Evolutionary conservation across 495 filamentous ascomycete genomes (phyloP).

Genomic region (Hyaloscypha bicolor): DNA sequence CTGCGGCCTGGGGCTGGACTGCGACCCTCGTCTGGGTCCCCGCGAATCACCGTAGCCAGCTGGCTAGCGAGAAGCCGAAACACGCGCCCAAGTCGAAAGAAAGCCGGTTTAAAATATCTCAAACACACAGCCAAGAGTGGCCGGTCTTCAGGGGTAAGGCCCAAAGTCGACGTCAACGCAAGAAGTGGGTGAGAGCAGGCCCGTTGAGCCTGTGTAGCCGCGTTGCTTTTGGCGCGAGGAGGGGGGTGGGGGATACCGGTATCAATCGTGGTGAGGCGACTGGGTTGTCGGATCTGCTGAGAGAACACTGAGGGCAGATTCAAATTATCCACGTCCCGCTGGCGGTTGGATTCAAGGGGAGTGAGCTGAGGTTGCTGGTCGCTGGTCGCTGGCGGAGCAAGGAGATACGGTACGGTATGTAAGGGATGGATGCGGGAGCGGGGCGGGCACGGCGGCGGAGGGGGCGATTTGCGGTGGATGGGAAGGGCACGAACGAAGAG

Average conservation of each 20-base stretch:
- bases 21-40: background rate
- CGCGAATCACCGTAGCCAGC: conserved; percentile 2
- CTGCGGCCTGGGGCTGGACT: conserved; percentile 2
- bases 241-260: background rate
- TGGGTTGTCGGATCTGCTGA: background rate
- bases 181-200: conserved; percentile 1
- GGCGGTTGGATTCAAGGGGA: conserved; percentile 5
- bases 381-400: background rate
- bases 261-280: background rate
- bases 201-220: conserved; percentile 5
- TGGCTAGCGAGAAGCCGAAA: conserved; percentile 21
- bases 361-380: background rate
- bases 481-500: background rate
- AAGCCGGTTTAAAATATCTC: conserved; percentile 27
- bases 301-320: background rate
- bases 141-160: conserved; percentile 7
- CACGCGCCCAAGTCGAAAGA: conserved; percentile 26
- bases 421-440: background rate
- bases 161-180: conserved; percentile 20
- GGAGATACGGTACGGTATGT: background rate
- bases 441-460: background rate
- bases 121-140: conserved; percentile 28
- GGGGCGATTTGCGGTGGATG: background rate
- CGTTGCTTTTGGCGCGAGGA: conserved; percentile 1
- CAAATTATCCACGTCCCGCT: background rate